These are phyloP conservation scores for Picochlorum sp. DNA, from an alignment of 139 green algal genomes.

Conservation along the genomic window DNA sequence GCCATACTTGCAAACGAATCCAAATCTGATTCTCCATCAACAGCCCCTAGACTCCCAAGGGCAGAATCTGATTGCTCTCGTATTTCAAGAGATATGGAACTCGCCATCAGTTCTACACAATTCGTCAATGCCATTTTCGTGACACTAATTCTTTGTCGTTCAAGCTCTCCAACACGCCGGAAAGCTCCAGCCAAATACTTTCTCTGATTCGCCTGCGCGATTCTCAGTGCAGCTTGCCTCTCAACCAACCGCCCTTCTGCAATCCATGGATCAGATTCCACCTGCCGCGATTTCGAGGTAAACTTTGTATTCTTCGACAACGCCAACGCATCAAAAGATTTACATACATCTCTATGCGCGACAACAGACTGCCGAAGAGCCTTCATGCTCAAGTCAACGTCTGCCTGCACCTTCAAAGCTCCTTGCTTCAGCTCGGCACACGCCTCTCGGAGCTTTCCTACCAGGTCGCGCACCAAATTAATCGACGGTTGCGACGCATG, in stretches of 20 bases:
- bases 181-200: constrained; percentile 39
- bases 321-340: constrained; percentile 13
- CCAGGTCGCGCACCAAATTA: background rate
- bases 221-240: constrained; percentile 30
- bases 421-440: constrained; percentile 12
- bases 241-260: constrained; percentile 34
- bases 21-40: constrained; percentile 26
- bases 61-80: background rate
- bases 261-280: constrained; percentile 55
- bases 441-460: constrained; percentile 5
- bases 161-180: constrained; percentile 32
- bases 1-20: constrained; percentile 14
- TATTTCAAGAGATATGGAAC: background rate
- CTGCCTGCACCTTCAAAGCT: constrained; percentile 12
- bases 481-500: background rate
- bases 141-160: constrained; percentile 30
- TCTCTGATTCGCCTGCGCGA: constrained; percentile 34
- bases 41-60: background rate
- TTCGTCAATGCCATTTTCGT: constrained; percentile 15
- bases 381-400: constrained; percentile 25
- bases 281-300: background rate
- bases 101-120: background rate
- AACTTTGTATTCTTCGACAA: constrained; percentile 13
- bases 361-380: constrained; percentile 24
- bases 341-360: constrained; percentile 24